Evolutionary conservation across 495 filamentous ascomycete genomes (phyloP).

Genomic region (Jackrogersella multiformis): DNA sequence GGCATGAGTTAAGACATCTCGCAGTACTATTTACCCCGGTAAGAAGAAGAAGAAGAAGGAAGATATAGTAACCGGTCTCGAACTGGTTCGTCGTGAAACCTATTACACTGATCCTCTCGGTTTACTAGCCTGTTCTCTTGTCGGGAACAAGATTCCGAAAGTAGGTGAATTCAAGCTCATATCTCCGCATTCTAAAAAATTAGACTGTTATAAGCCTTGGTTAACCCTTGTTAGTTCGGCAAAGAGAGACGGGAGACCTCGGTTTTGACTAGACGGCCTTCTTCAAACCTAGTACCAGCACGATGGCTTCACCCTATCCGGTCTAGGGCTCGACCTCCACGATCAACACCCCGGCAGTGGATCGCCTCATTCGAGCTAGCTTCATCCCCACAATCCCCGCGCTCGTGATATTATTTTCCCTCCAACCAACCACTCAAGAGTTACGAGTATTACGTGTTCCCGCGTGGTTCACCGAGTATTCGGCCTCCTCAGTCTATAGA

Average conservation of each 20-base stretch:
- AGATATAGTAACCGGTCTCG: background rate
- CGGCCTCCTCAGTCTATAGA: background rate
- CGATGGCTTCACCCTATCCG: background rate
- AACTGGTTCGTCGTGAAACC: background rate
- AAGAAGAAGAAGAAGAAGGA: background rate
- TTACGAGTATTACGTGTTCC: background rate
- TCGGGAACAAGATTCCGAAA: slow-evolving; percentile 3
- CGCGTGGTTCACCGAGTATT: slow-evolving; percentile 1
- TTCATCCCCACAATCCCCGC: slow-evolving; percentile 38
- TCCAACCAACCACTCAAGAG: slow-evolving; percentile 17
- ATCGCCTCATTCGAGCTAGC: slow-evolving; percentile 33
- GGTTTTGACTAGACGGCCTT: background rate
- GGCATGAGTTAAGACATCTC: background rate
- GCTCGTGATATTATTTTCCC: slow-evolving; percentile 18
- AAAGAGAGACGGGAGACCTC: background rate
- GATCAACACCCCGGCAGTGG: slow-evolving; percentile 31
- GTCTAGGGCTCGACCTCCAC: slow-evolving; percentile 21
- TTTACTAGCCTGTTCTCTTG: slow-evolving; percentile 9
- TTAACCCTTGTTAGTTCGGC: slow-evolving; percentile 11
- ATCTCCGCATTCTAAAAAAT: slow-evolving; percentile 11
- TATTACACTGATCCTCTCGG: background rate
- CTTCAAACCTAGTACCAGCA: background rate
- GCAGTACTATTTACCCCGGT: background rate
- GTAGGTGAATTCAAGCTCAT: background rate
- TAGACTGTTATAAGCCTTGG: background rate